A percentile compares a stretch with the other conserved stretches of the same genome.
phyloP scores from a whole-genome alignment of 257 asterid species.

The Penstemon davidsonii region DNA sequence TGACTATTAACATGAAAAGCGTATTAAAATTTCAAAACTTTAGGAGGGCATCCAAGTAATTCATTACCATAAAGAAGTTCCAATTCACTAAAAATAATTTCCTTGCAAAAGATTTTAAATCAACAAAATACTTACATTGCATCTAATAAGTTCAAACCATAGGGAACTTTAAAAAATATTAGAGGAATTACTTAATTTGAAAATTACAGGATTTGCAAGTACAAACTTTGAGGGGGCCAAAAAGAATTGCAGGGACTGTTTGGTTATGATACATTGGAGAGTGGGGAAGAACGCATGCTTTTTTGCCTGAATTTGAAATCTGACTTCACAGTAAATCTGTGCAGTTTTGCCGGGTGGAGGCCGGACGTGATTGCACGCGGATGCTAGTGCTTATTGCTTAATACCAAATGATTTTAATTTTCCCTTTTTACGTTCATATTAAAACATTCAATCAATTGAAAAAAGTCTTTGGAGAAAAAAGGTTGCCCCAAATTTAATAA shows the following conservation, averaged over 20 bases:
- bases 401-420: not conserved
- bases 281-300: slow-evolving; percentile 37
- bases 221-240: no score
- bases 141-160: not conserved
- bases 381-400: slow-evolving; percentile 18
- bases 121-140: not conserved
- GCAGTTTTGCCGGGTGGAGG: slow-evolving; percentile 25
- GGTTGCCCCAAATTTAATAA: not conserved
- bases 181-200: no score
- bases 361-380: slow-evolving; percentile 44
- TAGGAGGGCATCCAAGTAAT: no score
- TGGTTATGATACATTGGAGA: slow-evolving; percentile 5
- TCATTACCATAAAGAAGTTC: no score
- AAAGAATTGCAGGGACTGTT: not conserved
- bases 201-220: no score
- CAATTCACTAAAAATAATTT: no score
- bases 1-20: no score
- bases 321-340: slow-evolving; percentile 31
- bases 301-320: slow-evolving; percentile 31
- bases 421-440: not conserved
- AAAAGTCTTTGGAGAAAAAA: not conserved
- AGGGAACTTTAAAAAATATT: not conserved
- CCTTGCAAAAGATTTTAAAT: no score
- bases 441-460: not conserved
- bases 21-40: no score